phyloP scores from a whole-genome alignment of 805 yeast genomes.

The Priceomyces medius region DNA sequence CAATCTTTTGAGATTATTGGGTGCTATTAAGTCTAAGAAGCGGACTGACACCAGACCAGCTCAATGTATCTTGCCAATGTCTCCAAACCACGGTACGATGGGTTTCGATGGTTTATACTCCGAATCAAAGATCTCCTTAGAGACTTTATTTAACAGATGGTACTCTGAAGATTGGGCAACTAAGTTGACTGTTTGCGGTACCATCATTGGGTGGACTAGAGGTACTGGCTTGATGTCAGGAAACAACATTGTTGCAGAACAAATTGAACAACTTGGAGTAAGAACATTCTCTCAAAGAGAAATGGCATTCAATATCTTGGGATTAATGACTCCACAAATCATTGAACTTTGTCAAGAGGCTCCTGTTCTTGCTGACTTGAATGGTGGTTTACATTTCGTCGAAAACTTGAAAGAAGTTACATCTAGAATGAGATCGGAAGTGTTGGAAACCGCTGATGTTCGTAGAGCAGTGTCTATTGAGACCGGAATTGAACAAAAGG shows the following conservation, averaged over 20 bases:
- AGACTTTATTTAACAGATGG: conserved; percentile 98
- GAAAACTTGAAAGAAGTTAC: conserved; percentile 90
- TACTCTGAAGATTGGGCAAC: conserved; percentile 94
- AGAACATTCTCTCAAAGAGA: conserved; percentile 98
- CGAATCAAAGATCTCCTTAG: conserved; percentile 93
- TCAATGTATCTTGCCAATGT: conserved; percentile 91
- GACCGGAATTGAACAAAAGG: conserved; percentile 81
- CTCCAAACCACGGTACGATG: conserved; percentile 98
- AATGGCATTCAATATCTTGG: conserved; percentile 98
- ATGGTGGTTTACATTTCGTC: conserved; percentile 96
- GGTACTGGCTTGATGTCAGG: conserved; percentile 99
- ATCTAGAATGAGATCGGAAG: conserved; percentile 70
- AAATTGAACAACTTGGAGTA: conserved; percentile 92
- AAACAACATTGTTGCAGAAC: conserved; percentile 96
- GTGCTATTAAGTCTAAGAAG: conserved; percentile 84
- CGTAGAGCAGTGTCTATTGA: conserved; percentile 95
- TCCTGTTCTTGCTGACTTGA: conserved; percentile 97
- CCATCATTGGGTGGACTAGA: conserved; percentile 99
- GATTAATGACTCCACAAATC: conserved; percentile 85
- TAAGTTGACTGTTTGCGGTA: conserved; percentile 96
- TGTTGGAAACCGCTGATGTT: conserved; percentile 80
- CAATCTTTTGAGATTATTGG: conserved; percentile 87
- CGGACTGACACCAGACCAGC: conserved; percentile 94
- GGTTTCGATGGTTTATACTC: conserved; percentile 98
- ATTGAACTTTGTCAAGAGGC: conserved; percentile 84